phyloP scores from a whole-genome alignment of 2,329 filamentous ascomycete genomes.

The Talaromyces atroroseus region DNA sequence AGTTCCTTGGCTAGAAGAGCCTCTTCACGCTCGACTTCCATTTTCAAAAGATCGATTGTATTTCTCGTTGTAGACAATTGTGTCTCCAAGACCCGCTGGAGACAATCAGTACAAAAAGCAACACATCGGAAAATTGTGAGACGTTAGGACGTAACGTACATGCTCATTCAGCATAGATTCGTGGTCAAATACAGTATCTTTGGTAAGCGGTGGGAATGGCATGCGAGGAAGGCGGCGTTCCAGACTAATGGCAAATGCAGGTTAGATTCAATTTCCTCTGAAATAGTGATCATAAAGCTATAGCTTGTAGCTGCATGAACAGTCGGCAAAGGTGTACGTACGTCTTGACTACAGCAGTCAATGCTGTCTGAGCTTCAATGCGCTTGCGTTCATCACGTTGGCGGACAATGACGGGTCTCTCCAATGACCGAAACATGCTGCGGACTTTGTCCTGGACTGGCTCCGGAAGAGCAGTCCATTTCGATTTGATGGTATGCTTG shows the following conservation, averaged over 20 bases:
- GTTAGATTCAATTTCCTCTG: background rate
- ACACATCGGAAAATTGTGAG: background rate
- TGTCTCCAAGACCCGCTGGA: slow-evolving; percentile 33
- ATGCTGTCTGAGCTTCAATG: slow-evolving; percentile 38
- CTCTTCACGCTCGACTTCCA: slow-evolving; percentile 40
- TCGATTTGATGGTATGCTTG: slow-evolving; percentile 40
- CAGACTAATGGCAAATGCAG: slow-evolving; percentile 23
- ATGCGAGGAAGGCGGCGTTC: slow-evolving; percentile 40
- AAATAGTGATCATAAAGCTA: background rate
- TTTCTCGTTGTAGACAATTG: slow-evolving; percentile 36
- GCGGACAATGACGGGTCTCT: slow-evolving; percentile 39
- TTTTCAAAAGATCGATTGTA: slow-evolving; percentile 35
- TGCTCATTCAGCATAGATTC: slow-evolving; percentile 40
- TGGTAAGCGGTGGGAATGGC: slow-evolving; percentile 41
- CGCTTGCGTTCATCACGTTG: slow-evolving; percentile 39
- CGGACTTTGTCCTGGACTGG: slow-evolving; percentile 39
- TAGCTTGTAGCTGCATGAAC: background rate
- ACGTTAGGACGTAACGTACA: slow-evolving; percentile 22
- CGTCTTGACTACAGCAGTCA: slow-evolving; percentile 39
- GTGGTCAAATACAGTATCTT: slow-evolving; percentile 40
- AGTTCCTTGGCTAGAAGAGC: slow-evolving; percentile 36
- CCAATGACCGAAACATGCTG: slow-evolving; percentile 37
- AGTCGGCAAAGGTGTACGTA: slow-evolving; percentile 19
- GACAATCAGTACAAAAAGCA: background rate
- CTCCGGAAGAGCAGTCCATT: slow-evolving; percentile 42